phyloP scores from a whole-genome alignment of 441 rosid genomes.

The Gossypium trilobum region DNA sequence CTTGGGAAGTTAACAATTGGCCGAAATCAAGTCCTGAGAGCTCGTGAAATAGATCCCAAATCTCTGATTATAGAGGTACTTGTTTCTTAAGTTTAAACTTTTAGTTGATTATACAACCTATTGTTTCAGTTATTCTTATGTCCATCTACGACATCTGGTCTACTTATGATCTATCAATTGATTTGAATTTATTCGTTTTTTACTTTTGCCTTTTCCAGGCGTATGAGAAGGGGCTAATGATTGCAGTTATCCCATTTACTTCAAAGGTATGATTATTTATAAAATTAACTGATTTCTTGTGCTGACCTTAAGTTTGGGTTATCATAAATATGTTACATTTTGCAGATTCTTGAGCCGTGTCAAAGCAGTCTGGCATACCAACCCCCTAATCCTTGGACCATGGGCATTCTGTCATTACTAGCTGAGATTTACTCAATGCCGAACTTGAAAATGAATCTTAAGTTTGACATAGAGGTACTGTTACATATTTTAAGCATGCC shows the following conservation, averaged over 20 bases:
- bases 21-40: slow-evolving; percentile 81
- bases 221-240: slow-evolving; percentile 97
- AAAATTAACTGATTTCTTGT: slow-evolving; percentile 10
- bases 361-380: slow-evolving; percentile 89
- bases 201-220: slow-evolving; percentile 44
- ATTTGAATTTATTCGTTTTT: background rate
- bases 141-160: slow-evolving; percentile 5
- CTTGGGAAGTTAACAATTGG: slow-evolving; percentile 97
- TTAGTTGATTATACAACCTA: background rate
- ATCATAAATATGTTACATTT: slow-evolving; percentile 7
- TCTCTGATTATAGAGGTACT: slow-evolving; percentile 88
- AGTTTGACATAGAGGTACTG: slow-evolving; percentile 95
- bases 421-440: slow-evolving; percentile 96
- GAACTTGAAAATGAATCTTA: slow-evolving; percentile 95
- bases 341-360: slow-evolving; percentile 94
- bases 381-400: slow-evolving; percentile 99
- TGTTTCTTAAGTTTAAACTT: slow-evolving; percentile 8
- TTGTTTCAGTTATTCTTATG: background rate
- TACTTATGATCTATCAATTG: slow-evolving; percentile 5
- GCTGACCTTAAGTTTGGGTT: slow-evolving; percentile 12
- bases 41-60: slow-evolving; percentile 95
- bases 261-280: slow-evolving; percentile 55
- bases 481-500: slow-evolving; percentile 5
- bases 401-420: slow-evolving; percentile 91
- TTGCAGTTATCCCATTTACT: slow-evolving; percentile 97